Percentiles rank a stretch among this genome's conserved stretches.
phyloP scores from a whole-genome alignment of 495 filamentous ascomycete species.

The Chaetomium tenue region DNA sequence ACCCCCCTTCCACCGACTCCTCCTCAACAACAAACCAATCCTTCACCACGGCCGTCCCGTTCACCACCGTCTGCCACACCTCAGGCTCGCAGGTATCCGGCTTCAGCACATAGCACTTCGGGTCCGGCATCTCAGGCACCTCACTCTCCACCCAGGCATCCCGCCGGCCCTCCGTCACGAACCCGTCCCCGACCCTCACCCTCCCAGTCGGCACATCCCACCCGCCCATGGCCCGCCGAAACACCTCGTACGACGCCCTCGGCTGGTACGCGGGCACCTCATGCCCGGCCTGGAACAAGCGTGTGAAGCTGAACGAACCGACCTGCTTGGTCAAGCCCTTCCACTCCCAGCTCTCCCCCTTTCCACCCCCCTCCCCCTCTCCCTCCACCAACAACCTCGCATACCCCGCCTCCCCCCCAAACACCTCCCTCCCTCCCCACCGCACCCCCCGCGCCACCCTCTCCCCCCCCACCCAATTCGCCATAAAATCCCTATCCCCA shows the following conservation, averaged over 20 bases:
- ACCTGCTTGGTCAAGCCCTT: not conserved
- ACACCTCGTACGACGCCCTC: conserved; percentile 1
- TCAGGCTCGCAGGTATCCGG: not conserved
- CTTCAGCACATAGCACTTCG: conserved; percentile 4
- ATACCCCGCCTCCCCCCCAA: not conserved
- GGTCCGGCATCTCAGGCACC: not conserved
- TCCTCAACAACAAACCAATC: conserved; percentile 2
- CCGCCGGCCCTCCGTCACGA: not conserved
- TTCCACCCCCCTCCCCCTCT: not conserved
- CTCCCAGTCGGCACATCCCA: not conserved
- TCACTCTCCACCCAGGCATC: not conserved
- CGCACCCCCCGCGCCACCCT: not conserved
- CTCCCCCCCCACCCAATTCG: not conserved
- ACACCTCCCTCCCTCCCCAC: not conserved
- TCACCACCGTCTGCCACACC: conserved; percentile 1
- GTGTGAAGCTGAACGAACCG: not conserved
- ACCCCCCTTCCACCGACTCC: not conserved
- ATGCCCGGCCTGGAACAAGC: conserved; percentile 1
- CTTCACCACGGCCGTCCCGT: conserved; percentile 7
- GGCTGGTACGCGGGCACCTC: conserved; percentile 5
- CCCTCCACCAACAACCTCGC: not conserved
- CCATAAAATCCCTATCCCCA: not conserved
- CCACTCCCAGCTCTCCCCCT: no score
- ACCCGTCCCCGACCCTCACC: not conserved
- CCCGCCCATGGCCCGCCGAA: conserved; percentile 1